phyloP scores from a whole-genome alignment of 768 basidiomycete genomes.

The Podaxis mareebaensis region DNA sequence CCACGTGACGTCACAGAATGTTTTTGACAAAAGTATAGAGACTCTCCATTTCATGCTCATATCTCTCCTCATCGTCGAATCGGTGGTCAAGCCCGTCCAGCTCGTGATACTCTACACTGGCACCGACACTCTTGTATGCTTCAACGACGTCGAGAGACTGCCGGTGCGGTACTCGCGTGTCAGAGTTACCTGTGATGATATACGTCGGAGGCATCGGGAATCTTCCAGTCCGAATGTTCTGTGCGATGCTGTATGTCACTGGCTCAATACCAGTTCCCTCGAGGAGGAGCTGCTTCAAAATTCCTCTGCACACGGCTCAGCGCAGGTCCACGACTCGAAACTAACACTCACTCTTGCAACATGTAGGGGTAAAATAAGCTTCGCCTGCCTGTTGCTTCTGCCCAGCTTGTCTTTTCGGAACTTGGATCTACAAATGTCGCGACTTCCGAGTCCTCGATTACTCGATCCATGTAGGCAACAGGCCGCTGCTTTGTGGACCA shows the following conservation, averaged over 20 bases:
- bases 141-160: slow-evolving; percentile 35
- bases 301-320: slow-evolving; percentile 23
- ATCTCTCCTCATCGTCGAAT: slow-evolving; percentile 32
- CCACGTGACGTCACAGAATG: slow-evolving; percentile 7
- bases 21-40: slow-evolving; percentile 31
- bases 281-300: slow-evolving; percentile 31
- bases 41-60: slow-evolving; percentile 32
- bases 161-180: slow-evolving; percentile 33
- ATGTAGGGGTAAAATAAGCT: slow-evolving; percentile 39
- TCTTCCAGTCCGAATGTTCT: slow-evolving; percentile 25
- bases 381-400: slow-evolving; percentile 26
- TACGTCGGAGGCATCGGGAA: slow-evolving; percentile 32
- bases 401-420: slow-evolving; percentile 24
- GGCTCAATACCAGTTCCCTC: slow-evolving; percentile 33
- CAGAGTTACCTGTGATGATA: slow-evolving; percentile 36
- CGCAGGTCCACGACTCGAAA: neutral
- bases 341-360: slow-evolving; percentile 37
- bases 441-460: slow-evolving; percentile 31
- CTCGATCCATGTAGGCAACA: slow-evolving; percentile 33
- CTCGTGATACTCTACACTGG: slow-evolving; percentile 32
- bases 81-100: slow-evolving; percentile 33
- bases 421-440: slow-evolving; percentile 31
- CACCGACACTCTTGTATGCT: slow-evolving; percentile 26
- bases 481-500: slow-evolving; percentile 36
- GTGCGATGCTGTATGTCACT: slow-evolving; percentile 30